phyloP scores from a whole-genome alignment of 2,329 filamentous ascomycete genomes.

The Penicillium palitans region DNA sequence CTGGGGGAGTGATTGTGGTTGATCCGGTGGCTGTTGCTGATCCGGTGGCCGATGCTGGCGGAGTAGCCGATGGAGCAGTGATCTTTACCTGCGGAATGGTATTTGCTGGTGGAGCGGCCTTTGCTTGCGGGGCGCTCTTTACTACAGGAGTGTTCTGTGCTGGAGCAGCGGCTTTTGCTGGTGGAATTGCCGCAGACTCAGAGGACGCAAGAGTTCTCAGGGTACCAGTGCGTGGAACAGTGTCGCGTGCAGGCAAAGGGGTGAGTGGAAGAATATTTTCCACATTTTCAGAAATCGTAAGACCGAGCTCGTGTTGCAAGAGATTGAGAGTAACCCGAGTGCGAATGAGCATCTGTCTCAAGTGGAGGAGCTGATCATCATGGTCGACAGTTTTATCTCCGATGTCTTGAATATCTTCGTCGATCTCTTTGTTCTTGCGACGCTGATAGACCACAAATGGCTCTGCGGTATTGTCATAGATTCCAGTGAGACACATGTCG shows the following conservation, averaged over 20 bases:
- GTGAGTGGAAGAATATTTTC: not conserved
- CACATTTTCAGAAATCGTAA: not conserved
- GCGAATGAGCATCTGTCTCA: not conserved
- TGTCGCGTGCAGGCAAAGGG: not conserved
- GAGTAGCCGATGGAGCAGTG: not conserved
- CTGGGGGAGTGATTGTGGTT: not conserved
- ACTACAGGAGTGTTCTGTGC: not conserved
- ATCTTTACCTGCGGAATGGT: too few species aligned
- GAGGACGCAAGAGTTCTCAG: not conserved
- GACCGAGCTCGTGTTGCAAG: not conserved
- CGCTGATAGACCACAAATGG: conserved; percentile 11
- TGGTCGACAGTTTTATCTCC: not conserved
- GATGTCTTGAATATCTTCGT: conserved; percentile 6
- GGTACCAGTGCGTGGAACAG: not conserved
- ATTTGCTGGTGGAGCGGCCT: not conserved
- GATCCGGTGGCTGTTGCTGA: not conserved
- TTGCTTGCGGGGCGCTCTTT: not conserved
- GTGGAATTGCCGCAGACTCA: not conserved
- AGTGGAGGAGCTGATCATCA: not conserved
- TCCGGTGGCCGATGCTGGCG: not conserved
- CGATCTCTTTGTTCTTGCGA: conserved; percentile 11
- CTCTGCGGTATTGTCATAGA: not conserved
- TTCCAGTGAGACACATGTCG: not conserved
- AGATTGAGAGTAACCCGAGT: not conserved
- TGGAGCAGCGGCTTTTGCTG: not conserved